phyloP scores from a whole-genome alignment of 371 early-diverging fungal species.

The Mortierella sp. region DNA sequence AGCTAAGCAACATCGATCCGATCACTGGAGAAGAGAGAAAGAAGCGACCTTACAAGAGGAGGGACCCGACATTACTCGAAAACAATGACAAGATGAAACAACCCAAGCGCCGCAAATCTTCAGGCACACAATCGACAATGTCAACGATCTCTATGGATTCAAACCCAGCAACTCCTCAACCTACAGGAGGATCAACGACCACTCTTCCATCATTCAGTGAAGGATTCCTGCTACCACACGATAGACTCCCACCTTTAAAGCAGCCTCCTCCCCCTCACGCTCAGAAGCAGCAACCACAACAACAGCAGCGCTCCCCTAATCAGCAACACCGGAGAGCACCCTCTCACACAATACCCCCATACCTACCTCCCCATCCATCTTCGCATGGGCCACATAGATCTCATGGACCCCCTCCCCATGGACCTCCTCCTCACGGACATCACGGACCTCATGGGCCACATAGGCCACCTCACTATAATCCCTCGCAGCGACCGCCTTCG shows the following conservation, averaged over 20 bases:
- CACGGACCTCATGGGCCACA: background rate
- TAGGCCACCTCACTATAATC: conserved; percentile 13
- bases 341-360: conserved; percentile 18
- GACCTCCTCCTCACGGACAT: background rate
- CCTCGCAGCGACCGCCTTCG: background rate
- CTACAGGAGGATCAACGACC: background rate
- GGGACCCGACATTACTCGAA: conserved; percentile 19
- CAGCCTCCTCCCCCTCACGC: conserved; percentile 12
- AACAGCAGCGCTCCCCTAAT: conserved; percentile 4
- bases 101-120: conserved; percentile 42
- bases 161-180: conserved; percentile 3
- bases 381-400: background rate
- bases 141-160: conserved; percentile 4
- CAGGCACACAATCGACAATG: conserved; percentile 11
- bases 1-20: conserved; percentile 26
- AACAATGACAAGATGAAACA: conserved; percentile 35
- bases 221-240: conserved; percentile 32
- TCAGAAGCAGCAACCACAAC: conserved; percentile 6
- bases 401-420: conserved; percentile 4
- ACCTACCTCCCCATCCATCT: background rate
- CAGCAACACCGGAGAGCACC: conserved; percentile 7
- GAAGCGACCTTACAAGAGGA: conserved; percentile 38
- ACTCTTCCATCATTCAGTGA: conserved; percentile 49
- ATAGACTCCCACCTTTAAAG: conserved; percentile 10
- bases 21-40: conserved; percentile 40